Evolutionary conservation across 2,329 filamentous ascomycete species (phyloP).

Genomic region (Neonectria sp.): DNA sequence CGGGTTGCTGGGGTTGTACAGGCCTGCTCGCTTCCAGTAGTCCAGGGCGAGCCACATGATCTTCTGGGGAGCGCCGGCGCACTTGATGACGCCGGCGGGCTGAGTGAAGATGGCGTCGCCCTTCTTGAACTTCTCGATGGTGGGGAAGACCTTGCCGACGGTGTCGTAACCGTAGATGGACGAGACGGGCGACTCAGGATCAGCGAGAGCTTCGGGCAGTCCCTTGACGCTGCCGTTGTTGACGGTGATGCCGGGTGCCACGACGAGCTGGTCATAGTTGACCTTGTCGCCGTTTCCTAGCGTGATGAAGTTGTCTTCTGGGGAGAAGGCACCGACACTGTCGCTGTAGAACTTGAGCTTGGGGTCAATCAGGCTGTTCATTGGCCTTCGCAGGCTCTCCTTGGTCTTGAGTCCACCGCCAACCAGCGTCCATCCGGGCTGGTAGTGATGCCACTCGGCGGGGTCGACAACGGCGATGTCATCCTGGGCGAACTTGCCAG

Average conservation of each 20-base stretch:
- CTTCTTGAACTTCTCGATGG: constrained; percentile 62
- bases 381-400: constrained; percentile 67
- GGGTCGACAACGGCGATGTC: constrained; percentile 78
- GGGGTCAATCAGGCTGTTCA: constrained; percentile 68
- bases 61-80: constrained; percentile 74
- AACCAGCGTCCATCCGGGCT: constrained; percentile 79
- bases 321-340: constrained; percentile 64
- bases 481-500: constrained; percentile 68
- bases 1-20: constrained; percentile 61
- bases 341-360: constrained; percentile 74
- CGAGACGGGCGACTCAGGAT: constrained; percentile 64
- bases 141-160: constrained; percentile 67
- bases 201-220: constrained; percentile 68
- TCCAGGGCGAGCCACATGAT: constrained; percentile 74
- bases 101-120: constrained; percentile 73
- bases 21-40: constrained; percentile 68
- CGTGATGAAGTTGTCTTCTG: constrained; percentile 70
- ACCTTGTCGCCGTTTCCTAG: constrained; percentile 70
- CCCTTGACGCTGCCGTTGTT: constrained; percentile 68
- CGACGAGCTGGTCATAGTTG: constrained; percentile 75
- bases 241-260: constrained; percentile 71
- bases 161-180: constrained; percentile 72
- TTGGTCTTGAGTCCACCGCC: constrained; percentile 76
- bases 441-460: constrained; percentile 75
- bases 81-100: constrained; percentile 71